Evolutionary conservation across 2,329 filamentous ascomycete genomes (phyloP).

Genomic region (Hymenoscyphus infarciens): DNA sequence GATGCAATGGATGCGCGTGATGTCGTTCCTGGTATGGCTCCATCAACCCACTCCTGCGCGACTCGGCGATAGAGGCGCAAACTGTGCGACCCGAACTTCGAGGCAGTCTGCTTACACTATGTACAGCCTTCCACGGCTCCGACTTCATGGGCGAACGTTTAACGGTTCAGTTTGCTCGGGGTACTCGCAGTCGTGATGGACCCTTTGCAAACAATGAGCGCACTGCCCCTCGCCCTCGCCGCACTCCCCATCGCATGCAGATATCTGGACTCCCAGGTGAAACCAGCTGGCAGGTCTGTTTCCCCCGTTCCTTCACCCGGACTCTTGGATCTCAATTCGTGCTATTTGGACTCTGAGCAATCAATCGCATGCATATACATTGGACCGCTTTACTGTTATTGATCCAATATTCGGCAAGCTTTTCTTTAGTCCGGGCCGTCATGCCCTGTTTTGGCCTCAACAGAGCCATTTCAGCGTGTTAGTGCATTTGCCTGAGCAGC

Average conservation of each 20-base stretch:
- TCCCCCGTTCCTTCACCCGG: slow-evolving; percentile 54
- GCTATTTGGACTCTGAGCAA: slow-evolving; percentile 37
- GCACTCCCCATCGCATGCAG: slow-evolving; percentile 94
- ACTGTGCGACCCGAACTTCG: background rate
- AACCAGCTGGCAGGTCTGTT: slow-evolving; percentile 99
- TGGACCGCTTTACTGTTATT: slow-evolving; percentile 34
- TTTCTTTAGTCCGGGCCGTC: slow-evolving; percentile 32
- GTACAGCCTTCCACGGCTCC: slow-evolving; percentile 73
- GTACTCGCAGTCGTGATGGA: slow-evolving; percentile 64
- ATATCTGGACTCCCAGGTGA: slow-evolving; percentile 95
- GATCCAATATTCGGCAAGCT: slow-evolving; percentile 25
- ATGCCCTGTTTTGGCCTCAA: slow-evolving; percentile 27
- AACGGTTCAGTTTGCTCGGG: slow-evolving; percentile 96
- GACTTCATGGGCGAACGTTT: slow-evolving; percentile 97
- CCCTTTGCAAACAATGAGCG: slow-evolving; percentile 60
- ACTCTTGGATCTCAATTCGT: slow-evolving; percentile 38
- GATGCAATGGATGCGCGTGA: slow-evolving; percentile 97
- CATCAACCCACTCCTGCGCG: slow-evolving; percentile 18
- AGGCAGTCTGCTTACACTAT: slow-evolving; percentile 23
- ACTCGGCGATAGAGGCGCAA: slow-evolving; percentile 13
- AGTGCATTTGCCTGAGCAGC: slow-evolving; percentile 37
- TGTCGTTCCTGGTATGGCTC: slow-evolving; percentile 84
- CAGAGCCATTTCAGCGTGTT: slow-evolving; percentile 30
- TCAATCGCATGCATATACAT: slow-evolving; percentile 27
- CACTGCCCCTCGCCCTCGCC: slow-evolving; percentile 75